phyloP scores from a whole-genome alignment of 1,139 yeast species.

The Yamadazyma atmosphaerica region DNA sequence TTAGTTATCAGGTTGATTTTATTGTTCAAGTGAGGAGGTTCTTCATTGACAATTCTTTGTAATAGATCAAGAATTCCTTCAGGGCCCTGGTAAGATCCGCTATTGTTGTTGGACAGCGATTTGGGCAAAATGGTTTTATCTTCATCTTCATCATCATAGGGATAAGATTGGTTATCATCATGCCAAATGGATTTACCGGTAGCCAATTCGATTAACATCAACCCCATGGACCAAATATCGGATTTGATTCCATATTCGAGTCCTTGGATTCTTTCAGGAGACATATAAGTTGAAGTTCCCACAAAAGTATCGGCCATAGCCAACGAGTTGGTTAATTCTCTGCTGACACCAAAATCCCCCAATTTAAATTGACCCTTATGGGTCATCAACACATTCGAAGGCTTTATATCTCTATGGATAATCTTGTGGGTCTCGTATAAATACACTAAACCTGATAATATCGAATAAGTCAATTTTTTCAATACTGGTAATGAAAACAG shows the following conservation, averaged over 20 bases:
- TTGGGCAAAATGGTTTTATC: constrained; percentile 4
- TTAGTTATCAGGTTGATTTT: constrained; percentile 27
- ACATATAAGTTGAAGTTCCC: constrained; percentile 97
- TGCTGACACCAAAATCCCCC: constrained; percentile 92
- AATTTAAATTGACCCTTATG: constrained; percentile 79
- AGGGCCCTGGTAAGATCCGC: constrained; percentile 42
- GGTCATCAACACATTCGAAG: constrained; percentile 68
- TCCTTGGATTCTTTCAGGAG: constrained; percentile 96
- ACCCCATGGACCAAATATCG: constrained; percentile 95
- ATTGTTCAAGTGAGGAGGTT: constrained; percentile 66
- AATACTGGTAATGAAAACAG: constrained; percentile 64
- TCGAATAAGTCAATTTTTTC: constrained; percentile 73
- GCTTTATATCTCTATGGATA: constrained; percentile 90
- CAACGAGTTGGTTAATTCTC: constrained; percentile 86
- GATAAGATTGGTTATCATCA: constrained; percentile 22
- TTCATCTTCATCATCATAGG: constrained; percentile 22
- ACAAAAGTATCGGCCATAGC: constrained; percentile 91
- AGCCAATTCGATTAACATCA: constrained; percentile 85
- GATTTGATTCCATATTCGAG: constrained; percentile 89
- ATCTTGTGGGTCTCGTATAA: constrained; percentile 80
- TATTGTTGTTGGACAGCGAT: neutral
- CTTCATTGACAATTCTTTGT: constrained; percentile 91
- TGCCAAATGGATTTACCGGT: constrained; percentile 63
- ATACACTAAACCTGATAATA: constrained; percentile 78
- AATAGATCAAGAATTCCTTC: constrained; percentile 87